Evolutionary conservation across 2,329 filamentous ascomycete species (phyloP).

Genomic region (Stagonosporopsis vannaccii): DNA sequence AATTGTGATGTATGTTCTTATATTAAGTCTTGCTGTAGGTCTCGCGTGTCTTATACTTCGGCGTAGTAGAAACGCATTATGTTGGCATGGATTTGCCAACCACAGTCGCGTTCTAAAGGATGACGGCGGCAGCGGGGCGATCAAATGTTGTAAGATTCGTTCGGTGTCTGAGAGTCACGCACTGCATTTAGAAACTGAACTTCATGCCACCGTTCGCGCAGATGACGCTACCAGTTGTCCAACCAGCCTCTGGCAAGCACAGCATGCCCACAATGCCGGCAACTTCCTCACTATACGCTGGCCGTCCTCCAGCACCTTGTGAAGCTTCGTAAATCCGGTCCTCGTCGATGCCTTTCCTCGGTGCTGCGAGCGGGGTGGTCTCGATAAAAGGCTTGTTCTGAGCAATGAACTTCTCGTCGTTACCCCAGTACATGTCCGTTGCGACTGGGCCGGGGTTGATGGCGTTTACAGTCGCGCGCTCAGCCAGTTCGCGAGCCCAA

Average conservation of each 20-base stretch:
- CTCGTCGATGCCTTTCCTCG: conserved; percentile 67
- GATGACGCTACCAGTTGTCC: conserved; percentile 81
- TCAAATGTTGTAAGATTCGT: background rate
- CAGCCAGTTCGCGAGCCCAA: conserved; percentile 69
- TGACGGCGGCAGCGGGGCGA: background rate
- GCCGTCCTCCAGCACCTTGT: conserved; percentile 58
- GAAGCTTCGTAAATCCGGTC: conserved; percentile 59
- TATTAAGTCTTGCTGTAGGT: background rate
- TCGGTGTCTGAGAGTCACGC: background rate
- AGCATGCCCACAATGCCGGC: conserved; percentile 80
- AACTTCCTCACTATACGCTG: conserved; percentile 73
- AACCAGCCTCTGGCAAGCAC: conserved; percentile 73
- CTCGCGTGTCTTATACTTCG: background rate
- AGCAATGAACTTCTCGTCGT: conserved; percentile 64
- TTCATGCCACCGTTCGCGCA: conserved; percentile 80
- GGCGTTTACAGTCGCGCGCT: conserved; percentile 69
- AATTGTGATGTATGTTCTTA: background rate
- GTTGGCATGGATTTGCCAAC: background rate
- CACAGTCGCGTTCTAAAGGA: background rate
- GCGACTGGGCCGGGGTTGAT: conserved; percentile 72
- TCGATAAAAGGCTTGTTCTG: conserved; percentile 67
- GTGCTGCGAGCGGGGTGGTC: conserved; percentile 69
- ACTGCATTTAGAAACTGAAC: conserved; percentile 35
- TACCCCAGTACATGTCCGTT: conserved; percentile 67
- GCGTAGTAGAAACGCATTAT: background rate